These are phyloP conservation scores for Naganishia sp. DNA, from an alignment of 1,284 basidiomycete species.

Conservation along the genomic window DNA sequence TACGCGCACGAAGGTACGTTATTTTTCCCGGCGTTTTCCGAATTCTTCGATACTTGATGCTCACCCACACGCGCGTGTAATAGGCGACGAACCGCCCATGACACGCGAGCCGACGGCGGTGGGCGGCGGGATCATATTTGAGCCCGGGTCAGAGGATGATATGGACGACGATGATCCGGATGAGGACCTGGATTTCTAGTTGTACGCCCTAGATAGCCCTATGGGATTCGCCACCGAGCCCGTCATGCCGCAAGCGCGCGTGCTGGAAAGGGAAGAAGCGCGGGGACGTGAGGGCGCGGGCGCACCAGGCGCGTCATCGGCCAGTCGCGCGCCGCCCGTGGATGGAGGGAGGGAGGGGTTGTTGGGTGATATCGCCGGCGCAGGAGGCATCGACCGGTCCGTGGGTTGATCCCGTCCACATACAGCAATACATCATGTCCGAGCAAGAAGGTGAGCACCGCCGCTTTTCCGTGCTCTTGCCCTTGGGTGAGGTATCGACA, in stretches of 20 bases:
- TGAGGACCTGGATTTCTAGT: conserved; percentile 68
- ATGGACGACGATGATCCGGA: conserved; percentile 87
- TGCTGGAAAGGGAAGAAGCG: too few relatives aligned
- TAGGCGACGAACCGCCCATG: conserved; percentile 22
- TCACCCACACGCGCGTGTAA: too few relatives aligned
- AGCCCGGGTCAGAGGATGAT: conserved; percentile 84
- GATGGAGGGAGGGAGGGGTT: too few relatives aligned
- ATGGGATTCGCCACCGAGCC: background rate
- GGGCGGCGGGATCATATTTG: conserved; percentile 64
- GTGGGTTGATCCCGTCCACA: background rate
- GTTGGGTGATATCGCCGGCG: background rate
- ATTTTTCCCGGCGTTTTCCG: background rate
- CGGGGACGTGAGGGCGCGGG: background rate
- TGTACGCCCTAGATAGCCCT: background rate
- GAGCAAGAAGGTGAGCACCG: conserved; percentile 26
- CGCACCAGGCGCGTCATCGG: conserved; percentile 12
- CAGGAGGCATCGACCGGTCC: background rate
- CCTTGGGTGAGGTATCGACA: background rate
- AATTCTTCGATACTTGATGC: too few relatives aligned
- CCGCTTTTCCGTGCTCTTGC: background rate
- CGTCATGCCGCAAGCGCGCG: background rate
- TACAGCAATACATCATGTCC: conserved; percentile 4
- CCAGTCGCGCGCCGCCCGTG: background rate
- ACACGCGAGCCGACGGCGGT: conserved; percentile 12
- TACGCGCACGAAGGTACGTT: conserved; percentile 74